Evolutionary conservation across 495 filamentous ascomycete genomes (phyloP), one percentile per base, ranked within the genome.

Genomic region (Hypoxylon crocopeplum): DNA sequence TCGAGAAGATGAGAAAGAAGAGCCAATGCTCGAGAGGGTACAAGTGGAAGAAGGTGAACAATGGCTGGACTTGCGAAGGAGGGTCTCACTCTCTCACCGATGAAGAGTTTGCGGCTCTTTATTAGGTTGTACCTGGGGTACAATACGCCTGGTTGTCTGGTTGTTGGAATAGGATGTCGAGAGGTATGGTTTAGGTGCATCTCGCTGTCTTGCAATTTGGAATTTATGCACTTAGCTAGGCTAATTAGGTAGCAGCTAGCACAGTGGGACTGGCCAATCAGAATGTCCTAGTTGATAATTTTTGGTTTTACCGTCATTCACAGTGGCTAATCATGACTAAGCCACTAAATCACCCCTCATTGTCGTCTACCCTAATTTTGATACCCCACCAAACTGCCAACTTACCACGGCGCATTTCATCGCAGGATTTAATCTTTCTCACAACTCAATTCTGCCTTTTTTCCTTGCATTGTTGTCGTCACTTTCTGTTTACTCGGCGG

Each of bases 331-430:
- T n/a, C 3, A 27, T 45, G 47, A 37, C 22, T 53, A 42, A 58
- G 54, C 49, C 54, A 49, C 38, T 2, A 42, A 48, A 41, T 48
- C 52, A 57, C 59, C 59, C 59, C 52, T 63, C 59, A 47, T 56
- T 38, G 29, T 36, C 41, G 19, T 38, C 38, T 58, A 64, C 61
- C 61, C 55, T 64, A 64, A 54, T 64, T 64, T 64, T 51, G 32
- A 45, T 64, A 59, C 61, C 54, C 54, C 61, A 58, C 61, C 49
- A 50, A 42, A 42, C 27, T 39, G 33, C 20, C 3, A 33, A 45
- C 36, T 56, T 58, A 25, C 30, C 27, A 48, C 33, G 54, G 56
- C 61, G 58, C 40, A 70, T 56, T 66, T 61, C 32, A 50, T 67
- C 65, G 62, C 55, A 48, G 50, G n/a, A n/a, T n/a, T 11, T 24